Evolutionary conservation across 805 yeast species (phyloP), one percentile per base, ranked within the genome.

Genomic region (Teunomyces aglyptinius): DNA sequence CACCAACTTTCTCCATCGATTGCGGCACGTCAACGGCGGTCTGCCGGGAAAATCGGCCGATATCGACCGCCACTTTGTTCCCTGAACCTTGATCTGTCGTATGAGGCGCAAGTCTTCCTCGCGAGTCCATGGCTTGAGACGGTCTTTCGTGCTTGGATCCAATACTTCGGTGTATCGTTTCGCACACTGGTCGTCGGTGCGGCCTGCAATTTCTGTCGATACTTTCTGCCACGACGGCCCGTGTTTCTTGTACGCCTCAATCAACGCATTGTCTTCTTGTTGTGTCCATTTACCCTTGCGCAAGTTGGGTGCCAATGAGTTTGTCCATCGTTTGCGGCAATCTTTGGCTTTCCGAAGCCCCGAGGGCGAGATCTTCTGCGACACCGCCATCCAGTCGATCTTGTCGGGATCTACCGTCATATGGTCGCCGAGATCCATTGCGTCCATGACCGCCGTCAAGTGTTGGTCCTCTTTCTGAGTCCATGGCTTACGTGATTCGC

Each of bases 161-260:
- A 91, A 64, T 1, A 89, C 96, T 58, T 91, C 97, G 12, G 84
- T 81, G 61, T 88, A 91, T 56, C 97, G 71, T 59, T 91, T 91
- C 1, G 96, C 88, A 70, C 98, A 91, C 68, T 91, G 97, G 64
- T 90, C 97, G 58, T 90, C 96, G 0, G 96, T 91, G 60, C 97
- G 75, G 4, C 96, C 96, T 3, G 81, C 79, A 10, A 91, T 86
- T 44, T 79, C 83, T 43, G 75, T 67, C 0, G 96, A 82, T 8
- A 91, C 90, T 56, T 84, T 84, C 51, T 86, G 87, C 97, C 97
- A 91, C 26, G 83, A 78, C 0, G 96, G 77, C 0, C 97, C 97
- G 60, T 79, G 76, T 53, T 73, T 76, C 41, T 77, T 70, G 61
- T 78, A 86, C 1, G 94, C 89, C 43, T 75, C 71, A 18, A 85